Evolutionary conservation across 2,329 filamentous ascomycete genomes (phyloP), one percentile per base, ranked within the genome.

Genomic region (Fusarium sacchari): DNA sequence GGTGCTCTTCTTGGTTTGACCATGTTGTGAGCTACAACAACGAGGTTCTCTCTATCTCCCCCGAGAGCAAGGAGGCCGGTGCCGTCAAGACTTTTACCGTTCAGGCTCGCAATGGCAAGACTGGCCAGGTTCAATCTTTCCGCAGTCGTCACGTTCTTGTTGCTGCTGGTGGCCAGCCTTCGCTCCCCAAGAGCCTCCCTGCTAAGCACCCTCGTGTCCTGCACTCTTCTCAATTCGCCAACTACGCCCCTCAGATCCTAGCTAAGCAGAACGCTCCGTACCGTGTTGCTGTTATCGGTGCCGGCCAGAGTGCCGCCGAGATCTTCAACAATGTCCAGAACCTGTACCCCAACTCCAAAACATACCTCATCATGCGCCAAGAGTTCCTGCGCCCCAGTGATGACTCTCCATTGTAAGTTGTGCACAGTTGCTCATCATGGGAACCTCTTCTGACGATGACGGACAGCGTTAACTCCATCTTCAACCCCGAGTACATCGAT

Each of bases 241-340:
- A 91, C 67, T 83, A 87, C 20, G 88, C 92, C 11, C 87, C 88
- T 56, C 82, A 88, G 71, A 86, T 94, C 39, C 87, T 94, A 57
- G 84, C 80, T 65, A 86, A 90, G 74, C 82, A 84, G 62, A 83
- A 86, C 39, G 84, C 86, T 5, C 88, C 87, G 3, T 93, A 94
- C 82, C 90, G 90, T 22, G 91, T 98, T 59, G 95, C 94, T 14
- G 93, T 98, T 17, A 87, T 98, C 44, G 96, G 96, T 14, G 94
- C 91, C 52, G 96, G 96, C 3, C 96, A 99, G 85, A 97, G 94
- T 81, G 95, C 95, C 6, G 96, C 96, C 15, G 96, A 99, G 85
- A 97, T 98, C 78, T 98, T 97, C 85, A 93, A 94, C 84, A 95
- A 97, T 82, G 85, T 98, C 56, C 93, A 96, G 78, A 88, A 86